These are phyloP conservation scores for Oryza meyeriana DNA, from an alignment of 176 grass and related monocot genomes.

Conservation along the genomic window DNA sequence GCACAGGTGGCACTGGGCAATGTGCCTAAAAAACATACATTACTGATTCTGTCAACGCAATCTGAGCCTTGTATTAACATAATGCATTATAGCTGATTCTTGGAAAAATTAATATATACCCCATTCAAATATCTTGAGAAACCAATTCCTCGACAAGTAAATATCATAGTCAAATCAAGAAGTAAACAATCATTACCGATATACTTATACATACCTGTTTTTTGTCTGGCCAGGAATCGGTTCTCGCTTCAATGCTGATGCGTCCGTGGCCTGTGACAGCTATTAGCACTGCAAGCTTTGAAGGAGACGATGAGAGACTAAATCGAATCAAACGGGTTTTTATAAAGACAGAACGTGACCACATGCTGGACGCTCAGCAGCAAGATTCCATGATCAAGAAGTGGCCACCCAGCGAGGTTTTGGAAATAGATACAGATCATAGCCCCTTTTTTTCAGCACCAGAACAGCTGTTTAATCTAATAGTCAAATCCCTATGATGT, in stretches of 20 bases:
- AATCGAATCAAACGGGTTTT: conserved; percentile 44
- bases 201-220: conserved; percentile 17
- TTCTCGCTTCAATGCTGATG: conserved; percentile 58
- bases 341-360: conserved; percentile 54
- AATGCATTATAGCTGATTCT: not conserved
- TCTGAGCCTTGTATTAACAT: not conserved
- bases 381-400: conserved; percentile 70
- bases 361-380: conserved; percentile 53
- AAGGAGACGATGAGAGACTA: conserved; percentile 35
- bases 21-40: not conserved
- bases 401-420: conserved; percentile 66
- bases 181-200: not conserved
- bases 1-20: not conserved
- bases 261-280: conserved; percentile 51
- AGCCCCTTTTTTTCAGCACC: conserved; percentile 73
- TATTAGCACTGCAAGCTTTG: conserved; percentile 40
- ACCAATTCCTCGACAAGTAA: conserved; percentile 4
- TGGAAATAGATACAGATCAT: conserved; percentile 57
- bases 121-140: not conserved
- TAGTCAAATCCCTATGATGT: conserved; percentile 53
- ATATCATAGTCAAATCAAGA: not conserved
- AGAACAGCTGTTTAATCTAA: conserved; percentile 43
- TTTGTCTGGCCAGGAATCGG: conserved; percentile 45
- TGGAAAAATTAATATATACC: not conserved
- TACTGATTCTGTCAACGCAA: not conserved